phyloP scores from a whole-genome alignment of 805 yeast genomes.

The Candida maesae region DNA sequence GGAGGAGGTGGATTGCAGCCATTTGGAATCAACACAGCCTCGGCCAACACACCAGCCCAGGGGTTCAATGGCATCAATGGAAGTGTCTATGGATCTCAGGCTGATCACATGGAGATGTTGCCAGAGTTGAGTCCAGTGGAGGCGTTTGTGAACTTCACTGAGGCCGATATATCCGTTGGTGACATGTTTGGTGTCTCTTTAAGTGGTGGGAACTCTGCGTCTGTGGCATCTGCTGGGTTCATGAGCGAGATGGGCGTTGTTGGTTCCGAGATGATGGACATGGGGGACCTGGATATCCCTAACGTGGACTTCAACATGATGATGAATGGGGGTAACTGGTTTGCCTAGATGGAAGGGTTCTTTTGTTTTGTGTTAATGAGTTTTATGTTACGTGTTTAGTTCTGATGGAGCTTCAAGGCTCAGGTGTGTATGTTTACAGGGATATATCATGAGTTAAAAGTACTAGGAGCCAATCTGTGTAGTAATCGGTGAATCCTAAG shows the following conservation, averaged over 20 bases:
- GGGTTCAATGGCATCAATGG: background rate
- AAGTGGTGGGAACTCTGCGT: slow-evolving; percentile 1
- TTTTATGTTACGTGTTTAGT: too few species aligned
- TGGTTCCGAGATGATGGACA: slow-evolving; percentile 7
- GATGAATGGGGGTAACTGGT: slow-evolving; percentile 25
- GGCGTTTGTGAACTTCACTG: slow-evolving; percentile 11
- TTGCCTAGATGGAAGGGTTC: slow-evolving; percentile 10
- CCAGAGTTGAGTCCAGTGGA: slow-evolving; percentile 12
- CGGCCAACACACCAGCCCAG: too few species aligned
- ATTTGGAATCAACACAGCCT: background rate
- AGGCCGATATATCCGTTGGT: slow-evolving; percentile 17
- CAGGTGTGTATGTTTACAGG: too few species aligned
- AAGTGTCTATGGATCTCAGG: background rate
- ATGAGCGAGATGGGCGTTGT: slow-evolving; percentile 8
- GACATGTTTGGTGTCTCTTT: slow-evolving; percentile 17
- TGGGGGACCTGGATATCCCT: slow-evolving; percentile 4
- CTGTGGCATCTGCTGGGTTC: slow-evolving; percentile 3
- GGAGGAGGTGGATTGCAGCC: background rate
- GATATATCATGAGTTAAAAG: too few species aligned
- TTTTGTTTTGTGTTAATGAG: background rate
- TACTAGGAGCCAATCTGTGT: too few species aligned
- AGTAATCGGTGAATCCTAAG: too few species aligned
- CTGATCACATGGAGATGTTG: background rate
- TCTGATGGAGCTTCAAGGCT: too few species aligned
- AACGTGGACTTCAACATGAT: slow-evolving; percentile 16